These are phyloP conservation scores for Albifimbria verrucaria DNA, from an alignment of 2,329 filamentous ascomycete species.

Conservation along the genomic window DNA sequence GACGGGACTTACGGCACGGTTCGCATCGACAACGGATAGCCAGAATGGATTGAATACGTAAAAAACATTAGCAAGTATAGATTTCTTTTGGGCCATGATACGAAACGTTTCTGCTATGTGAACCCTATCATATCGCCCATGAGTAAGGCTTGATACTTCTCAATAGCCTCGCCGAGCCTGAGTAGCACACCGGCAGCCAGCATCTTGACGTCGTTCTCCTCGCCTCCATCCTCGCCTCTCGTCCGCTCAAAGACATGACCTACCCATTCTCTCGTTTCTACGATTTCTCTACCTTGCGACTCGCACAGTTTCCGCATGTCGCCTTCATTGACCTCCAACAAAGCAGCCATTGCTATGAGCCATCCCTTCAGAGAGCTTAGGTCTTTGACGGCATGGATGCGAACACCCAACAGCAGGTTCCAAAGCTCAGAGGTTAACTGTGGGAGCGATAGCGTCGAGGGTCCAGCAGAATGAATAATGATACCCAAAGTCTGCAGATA, in stretches of 20 bases:
- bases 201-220: conserved; percentile 78
- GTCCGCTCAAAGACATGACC: conserved; percentile 66
- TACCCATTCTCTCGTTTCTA: conserved; percentile 88
- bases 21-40: neutral
- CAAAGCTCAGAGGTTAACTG: conserved; percentile 83
- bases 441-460: conserved; percentile 70
- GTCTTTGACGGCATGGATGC: conserved; percentile 58
- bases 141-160: conserved; percentile 73
- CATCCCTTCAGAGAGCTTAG: conserved; percentile 68
- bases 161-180: conserved; percentile 74
- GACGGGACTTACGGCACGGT: neutral
- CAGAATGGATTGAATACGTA: neutral
- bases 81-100: too few relatives aligned
- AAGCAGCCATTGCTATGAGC: conserved; percentile 72
- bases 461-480: conserved; percentile 77
- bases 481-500: conserved; percentile 86
- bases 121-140: conserved; percentile 64
- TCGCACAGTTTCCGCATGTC: conserved; percentile 70
- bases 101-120: conserved; percentile 7
- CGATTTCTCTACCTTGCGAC: conserved; percentile 69
- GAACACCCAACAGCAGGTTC: conserved; percentile 71
- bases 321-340: conserved; percentile 77
- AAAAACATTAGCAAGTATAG: too few relatives aligned
- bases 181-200: conserved; percentile 75
- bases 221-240: conserved; percentile 48